Percentiles rank a stretch among this genome's conserved stretches.
phyloP scores from a whole-genome alignment of 345 rosid species.

The Alliaria petiolata region DNA sequence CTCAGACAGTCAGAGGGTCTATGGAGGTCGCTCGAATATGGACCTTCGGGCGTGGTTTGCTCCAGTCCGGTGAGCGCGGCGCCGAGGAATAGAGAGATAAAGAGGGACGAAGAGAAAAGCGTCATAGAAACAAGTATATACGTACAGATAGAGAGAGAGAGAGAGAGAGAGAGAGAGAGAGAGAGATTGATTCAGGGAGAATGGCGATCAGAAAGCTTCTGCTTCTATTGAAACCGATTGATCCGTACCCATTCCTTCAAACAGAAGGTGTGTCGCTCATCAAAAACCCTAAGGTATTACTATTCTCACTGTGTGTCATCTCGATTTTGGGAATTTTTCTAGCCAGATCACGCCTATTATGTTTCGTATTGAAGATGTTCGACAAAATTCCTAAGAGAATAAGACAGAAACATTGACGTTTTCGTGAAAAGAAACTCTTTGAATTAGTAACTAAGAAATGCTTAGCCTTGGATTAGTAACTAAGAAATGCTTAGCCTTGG shows the following conservation, averaged over 20 bases:
- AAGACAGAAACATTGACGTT: background rate
- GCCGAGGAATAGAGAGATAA: background rate
- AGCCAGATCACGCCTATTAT: background rate
- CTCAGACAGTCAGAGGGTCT: background rate
- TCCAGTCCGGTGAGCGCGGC: background rate
- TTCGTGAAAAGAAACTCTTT: background rate
- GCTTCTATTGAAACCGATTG: constrained; percentile 73
- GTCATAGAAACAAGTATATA: too few species aligned
- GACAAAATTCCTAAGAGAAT: constrained; percentile 30
- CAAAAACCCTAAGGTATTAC: constrained; percentile 49
- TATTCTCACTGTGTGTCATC: background rate
- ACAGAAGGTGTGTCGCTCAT: constrained; percentile 34
- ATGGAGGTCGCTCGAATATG: background rate
- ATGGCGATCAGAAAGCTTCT: constrained; percentile 74
- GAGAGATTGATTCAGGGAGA: background rate
- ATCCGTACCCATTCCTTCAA: constrained; percentile 46
- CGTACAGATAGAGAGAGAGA: background rate
- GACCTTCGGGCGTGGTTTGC: background rate
- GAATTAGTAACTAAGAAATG: too few species aligned
- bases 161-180: background rate
- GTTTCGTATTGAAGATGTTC: constrained; percentile 34
- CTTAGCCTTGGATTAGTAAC: too few species aligned
- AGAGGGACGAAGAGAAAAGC: background rate
- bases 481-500: too few species aligned
- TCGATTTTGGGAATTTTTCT: background rate